These are phyloP conservation scores for Epichloe sylvatica DNA, from an alignment of 2,329 filamentous ascomycete species.

Conservation along the genomic window DNA sequence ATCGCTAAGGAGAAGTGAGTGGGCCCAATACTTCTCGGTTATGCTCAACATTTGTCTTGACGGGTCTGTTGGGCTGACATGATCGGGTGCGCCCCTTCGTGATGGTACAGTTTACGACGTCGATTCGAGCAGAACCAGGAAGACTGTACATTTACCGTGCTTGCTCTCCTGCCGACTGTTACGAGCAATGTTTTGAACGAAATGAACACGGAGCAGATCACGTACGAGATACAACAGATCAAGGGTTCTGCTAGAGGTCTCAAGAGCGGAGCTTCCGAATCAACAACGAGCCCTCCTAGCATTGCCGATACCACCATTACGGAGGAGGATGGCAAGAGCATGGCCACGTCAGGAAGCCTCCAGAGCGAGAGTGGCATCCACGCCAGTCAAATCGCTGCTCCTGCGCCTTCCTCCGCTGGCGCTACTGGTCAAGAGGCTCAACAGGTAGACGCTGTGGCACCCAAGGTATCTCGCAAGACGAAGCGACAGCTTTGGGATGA, in stretches of 20 bases:
- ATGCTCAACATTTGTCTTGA: background rate
- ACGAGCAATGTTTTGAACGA: slow-evolving; percentile 78
- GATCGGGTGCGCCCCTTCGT: background rate
- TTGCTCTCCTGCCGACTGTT: slow-evolving; percentile 86
- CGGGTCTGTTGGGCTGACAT: background rate
- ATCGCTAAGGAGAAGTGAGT: slow-evolving; percentile 91
- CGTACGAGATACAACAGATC: slow-evolving; percentile 87
- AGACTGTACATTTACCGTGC: slow-evolving; percentile 93
- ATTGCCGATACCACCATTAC: slow-evolving; percentile 57
- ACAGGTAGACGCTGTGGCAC: slow-evolving; percentile 26
- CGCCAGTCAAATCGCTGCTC: slow-evolving; percentile 58
- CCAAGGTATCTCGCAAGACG: slow-evolving; percentile 48
- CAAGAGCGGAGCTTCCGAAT: slow-evolving; percentile 40
- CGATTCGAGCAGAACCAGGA: slow-evolving; percentile 98
- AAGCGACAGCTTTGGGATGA: slow-evolving; percentile 97
- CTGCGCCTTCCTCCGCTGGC: slow-evolving; percentile 28
- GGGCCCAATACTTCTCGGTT: background rate
- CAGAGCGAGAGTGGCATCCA: slow-evolving; percentile 75
- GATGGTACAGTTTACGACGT: slow-evolving; percentile 56
- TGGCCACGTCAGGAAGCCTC: slow-evolving; percentile 42
- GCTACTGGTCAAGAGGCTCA: slow-evolving; percentile 19
- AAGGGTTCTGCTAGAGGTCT: slow-evolving; percentile 52
- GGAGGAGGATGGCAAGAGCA: slow-evolving; percentile 71
- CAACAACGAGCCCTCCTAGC: slow-evolving; percentile 39
- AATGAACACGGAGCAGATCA: slow-evolving; percentile 83